Percentiles rank a stretch among this genome's conserved stretches.
phyloP scores from a whole-genome alignment of 306 rosid genomes.

The Ormosia emarginata region DNA sequence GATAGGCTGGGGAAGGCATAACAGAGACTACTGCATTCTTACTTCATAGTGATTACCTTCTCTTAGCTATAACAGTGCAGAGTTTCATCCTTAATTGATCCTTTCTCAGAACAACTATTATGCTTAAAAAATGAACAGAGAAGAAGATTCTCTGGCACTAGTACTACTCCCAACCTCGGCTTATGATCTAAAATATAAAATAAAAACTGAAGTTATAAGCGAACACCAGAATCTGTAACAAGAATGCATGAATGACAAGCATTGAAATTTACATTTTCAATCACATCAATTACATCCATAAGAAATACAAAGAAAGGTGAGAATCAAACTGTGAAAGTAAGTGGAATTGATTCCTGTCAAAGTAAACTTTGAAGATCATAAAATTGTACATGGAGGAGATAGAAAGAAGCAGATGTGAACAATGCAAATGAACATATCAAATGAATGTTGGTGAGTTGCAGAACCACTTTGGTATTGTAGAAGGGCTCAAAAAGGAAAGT shows the following conservation, averaged over 20 bases:
- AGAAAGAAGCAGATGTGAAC: neutral
- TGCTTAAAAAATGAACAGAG: neutral
- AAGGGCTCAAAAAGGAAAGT: conserved; percentile 23
- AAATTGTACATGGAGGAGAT: conserved; percentile 10
- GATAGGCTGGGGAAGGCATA: neutral
- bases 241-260: neutral
- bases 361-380: neutral
- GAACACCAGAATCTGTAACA: neutral
- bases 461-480: neutral
- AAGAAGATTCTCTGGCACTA: neutral
- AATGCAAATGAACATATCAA: neutral
- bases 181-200: neutral
- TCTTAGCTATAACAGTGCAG: neutral
- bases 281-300: neutral
- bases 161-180: neutral
- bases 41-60: neutral
- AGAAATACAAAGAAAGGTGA: neutral
- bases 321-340: neutral
- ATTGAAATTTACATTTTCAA: conserved; percentile 3
- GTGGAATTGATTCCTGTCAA: neutral
- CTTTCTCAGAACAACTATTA: neutral
- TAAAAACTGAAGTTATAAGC: neutral
- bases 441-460: neutral
- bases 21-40: neutral
- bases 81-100: neutral